These are phyloP conservation scores for Citrus cavaleriei DNA, from an alignment of 345 rosid genomes.

Conservation along the genomic window DNA sequence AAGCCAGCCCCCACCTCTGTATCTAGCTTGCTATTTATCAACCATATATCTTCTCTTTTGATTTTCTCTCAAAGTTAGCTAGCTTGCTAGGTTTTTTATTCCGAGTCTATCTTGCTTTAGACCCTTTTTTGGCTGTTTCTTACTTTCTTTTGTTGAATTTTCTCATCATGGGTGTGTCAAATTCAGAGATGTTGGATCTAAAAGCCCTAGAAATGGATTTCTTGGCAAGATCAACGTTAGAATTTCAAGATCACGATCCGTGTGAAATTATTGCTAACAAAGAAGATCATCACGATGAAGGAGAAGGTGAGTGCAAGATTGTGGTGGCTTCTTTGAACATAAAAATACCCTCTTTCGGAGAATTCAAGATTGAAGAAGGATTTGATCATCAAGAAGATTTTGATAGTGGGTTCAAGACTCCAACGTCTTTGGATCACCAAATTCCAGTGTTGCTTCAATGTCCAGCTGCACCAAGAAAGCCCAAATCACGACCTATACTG, in stretches of 20 bases:
- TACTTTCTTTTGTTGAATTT: neutral
- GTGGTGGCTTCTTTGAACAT: slow-evolving; percentile 30
- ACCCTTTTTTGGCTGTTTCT: neutral
- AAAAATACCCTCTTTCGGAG: slow-evolving; percentile 27
- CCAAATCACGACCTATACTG: slow-evolving; percentile 36
- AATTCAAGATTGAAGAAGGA: slow-evolving; percentile 24
- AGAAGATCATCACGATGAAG: neutral
- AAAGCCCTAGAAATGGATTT: slow-evolving; percentile 40
- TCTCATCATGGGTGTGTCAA: slow-evolving; percentile 30
- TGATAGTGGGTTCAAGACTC: slow-evolving; percentile 53
- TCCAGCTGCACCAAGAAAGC: slow-evolving; percentile 77
- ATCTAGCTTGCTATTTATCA: neutral
- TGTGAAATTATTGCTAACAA: slow-evolving; percentile 22
- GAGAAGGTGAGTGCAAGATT: slow-evolving; percentile 26
- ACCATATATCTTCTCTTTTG: neutral
- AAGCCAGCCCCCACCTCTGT: neutral
- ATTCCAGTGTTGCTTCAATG: slow-evolving; percentile 31
- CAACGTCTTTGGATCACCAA: slow-evolving; percentile 47
- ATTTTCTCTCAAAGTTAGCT: neutral
- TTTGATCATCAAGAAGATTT: neutral
- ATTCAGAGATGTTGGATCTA: slow-evolving; percentile 41
- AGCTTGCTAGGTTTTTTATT: neutral
- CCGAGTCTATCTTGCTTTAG: too few relatives aligned
- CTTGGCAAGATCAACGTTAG: slow-evolving; percentile 28
- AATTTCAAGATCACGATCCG: slow-evolving; percentile 20